Evolutionary conservation across 768 basidiomycete genomes (phyloP), one percentile per base, ranked within the genome.

Genomic region (Inosperma sp.): DNA sequence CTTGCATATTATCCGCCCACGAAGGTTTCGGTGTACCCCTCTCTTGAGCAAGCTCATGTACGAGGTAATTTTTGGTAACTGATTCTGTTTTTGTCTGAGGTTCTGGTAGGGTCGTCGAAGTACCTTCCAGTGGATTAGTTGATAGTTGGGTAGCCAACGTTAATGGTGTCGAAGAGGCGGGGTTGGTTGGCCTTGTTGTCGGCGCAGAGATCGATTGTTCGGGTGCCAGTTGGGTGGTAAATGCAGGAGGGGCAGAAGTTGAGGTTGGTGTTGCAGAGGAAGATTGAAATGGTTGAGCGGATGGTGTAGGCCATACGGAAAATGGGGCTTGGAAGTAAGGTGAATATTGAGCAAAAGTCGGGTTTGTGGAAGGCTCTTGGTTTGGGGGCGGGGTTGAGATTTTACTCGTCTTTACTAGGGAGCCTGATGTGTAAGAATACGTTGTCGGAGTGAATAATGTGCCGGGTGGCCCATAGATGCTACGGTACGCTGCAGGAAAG

Each of bases 1-100:
- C 83, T 6, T 75, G 60, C 84, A 93, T 88, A 9, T 86, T 90
- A 25, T 85, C 80, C 40, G 69, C 72, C 86, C 88, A 86, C 0
- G 66, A 61, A 0, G 86, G 84, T 51, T 81, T 80, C 0, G 71
- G 65, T 1, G 67, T 65, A 4, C 69, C 70, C 19, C 74, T 67
- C 2, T 66, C 62, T 54, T 85, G 80, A 2, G 68, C 71, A 3
- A 74, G 56, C 56, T 88, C 85, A 59, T 89, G 84, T 2, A 90
- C 67, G 3, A 91, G 66, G 57, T 89, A 90, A 59, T 84, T 88
- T 60, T 80, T 86, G 5, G 78, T 67, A 1, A 82, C 75, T 8
- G 71, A 79, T 59, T 83, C 80, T 7, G 59, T 72, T 44, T 71
- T 70, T 46, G 63, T 62, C 51, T 65, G 56, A 10, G 69, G 67